Evolutionary conservation across 2,329 filamentous ascomycete genomes (phyloP), one percentile per base, ranked within the genome.

Genomic region (Botrytis squamosa): DNA sequence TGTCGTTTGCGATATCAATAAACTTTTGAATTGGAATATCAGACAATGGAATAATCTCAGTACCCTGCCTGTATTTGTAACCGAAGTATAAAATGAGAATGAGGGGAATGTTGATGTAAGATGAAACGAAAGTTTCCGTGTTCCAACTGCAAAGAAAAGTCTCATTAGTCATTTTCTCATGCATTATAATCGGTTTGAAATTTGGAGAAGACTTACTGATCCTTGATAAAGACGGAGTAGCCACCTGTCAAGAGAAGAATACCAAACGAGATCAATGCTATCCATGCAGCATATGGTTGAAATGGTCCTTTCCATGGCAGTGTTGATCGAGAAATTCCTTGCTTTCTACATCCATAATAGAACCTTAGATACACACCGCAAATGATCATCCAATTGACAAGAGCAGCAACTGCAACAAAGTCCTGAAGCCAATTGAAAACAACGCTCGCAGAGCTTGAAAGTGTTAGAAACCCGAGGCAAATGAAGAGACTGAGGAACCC

Each of bases 221-320:
- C 89, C 42, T 82, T 82, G 1, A 88, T 89, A 74, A 91, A 91
- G 3, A 89, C 87, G 1, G 84, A 79, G 77, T 94, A 94, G 0
- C 92, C 92, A 44, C 89, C 88, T 5, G 92, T 94, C 63, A 94
- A 84, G 4, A 94, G 83, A 75, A 94, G 90, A 59, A 92, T 81
- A 36, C 89, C 83, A 78, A 86, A 88, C 84, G 90, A 88, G 74
- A 85, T 80, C 9, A 95, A 83, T 0, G 88, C 88, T 14, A 84
- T 81, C 77, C 86, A 90, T 0, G 92, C 92, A 20, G 86, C 87
- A 76, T 90, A 90, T 20, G 85, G 88, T 89, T 72, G 71, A 68
- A 72, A 72, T 7, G 18, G n/a, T 10, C 63, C 71, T 68, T 72
- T 72, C 90, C 90, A 92, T 0, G 90, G 90, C 38, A 92, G 80